phyloP scores from a whole-genome alignment of 768 basidiomycete species.

The Xerocomellus amylosporus region DNA sequence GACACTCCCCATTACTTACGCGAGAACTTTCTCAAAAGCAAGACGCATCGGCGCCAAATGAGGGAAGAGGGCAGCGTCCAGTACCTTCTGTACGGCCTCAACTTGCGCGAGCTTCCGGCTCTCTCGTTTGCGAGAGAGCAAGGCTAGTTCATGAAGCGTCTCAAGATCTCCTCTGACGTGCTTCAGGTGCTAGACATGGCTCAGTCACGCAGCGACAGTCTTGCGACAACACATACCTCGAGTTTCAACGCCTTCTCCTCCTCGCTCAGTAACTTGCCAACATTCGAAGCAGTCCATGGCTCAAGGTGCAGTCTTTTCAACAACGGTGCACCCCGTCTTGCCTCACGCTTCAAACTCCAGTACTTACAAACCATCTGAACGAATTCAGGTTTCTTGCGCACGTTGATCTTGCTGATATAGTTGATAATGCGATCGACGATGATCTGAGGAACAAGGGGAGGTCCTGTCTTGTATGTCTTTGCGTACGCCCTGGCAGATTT shows the following conservation, averaged over 20 bases:
- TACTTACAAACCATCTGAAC: constrained; percentile 80
- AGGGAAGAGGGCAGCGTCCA: constrained; percentile 64
- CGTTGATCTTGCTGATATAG: constrained; percentile 66
- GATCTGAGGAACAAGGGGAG: constrained; percentile 85
- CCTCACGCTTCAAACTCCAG: constrained; percentile 97
- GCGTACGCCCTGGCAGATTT: constrained; percentile 90
- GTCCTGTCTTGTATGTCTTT: constrained; percentile 88
- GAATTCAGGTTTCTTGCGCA: constrained; percentile 77
- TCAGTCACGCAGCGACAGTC: not conserved
- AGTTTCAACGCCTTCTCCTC: constrained; percentile 81
- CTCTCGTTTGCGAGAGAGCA: constrained; percentile 75
- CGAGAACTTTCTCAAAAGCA: constrained; percentile 67
- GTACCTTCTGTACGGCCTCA: constrained; percentile 61
- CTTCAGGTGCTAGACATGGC: constrained; percentile 45
- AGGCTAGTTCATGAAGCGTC: constrained; percentile 60
- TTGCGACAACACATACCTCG: constrained; percentile 49
- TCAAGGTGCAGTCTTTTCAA: constrained; percentile 92
- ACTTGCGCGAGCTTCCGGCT: constrained; percentile 70
- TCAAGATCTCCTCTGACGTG: constrained; percentile 76
- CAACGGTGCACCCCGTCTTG: constrained; percentile 87
- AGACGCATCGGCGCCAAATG: constrained; percentile 57
- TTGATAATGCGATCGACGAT: constrained; percentile 76
- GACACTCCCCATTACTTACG: constrained; percentile 43
- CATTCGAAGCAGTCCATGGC: constrained; percentile 88
- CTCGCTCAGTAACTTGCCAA: constrained; percentile 64